These are phyloP conservation scores for Catenaria anguillulae DNA, from an alignment of 371 early-diverging fungal genomes.

Conservation along the genomic window DNA sequence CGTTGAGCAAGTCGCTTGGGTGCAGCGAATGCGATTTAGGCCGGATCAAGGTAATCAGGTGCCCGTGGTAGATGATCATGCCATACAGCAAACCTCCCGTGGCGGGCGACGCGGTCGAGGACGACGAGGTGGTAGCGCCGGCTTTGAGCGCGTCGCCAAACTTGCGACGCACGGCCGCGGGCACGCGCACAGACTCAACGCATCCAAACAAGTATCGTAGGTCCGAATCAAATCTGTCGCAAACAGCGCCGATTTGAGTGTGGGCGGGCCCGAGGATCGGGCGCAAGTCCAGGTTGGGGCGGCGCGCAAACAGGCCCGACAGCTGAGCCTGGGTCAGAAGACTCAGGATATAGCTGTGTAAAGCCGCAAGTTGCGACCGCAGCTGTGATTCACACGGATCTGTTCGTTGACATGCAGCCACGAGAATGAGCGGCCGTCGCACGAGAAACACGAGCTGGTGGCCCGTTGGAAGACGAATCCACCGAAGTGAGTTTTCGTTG, in stretches of 20 bases:
- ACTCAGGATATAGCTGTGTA: not conserved
- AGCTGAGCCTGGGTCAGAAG: slow-evolving; percentile 2
- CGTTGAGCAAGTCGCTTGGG: slow-evolving; percentile 31
- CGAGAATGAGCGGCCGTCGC: not conserved
- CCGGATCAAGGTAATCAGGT: slow-evolving; percentile 56
- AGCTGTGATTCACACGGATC: not conserved
- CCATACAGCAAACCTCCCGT: slow-evolving; percentile 64
- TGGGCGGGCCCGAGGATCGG: not conserved
- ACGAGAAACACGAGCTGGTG: not conserved
- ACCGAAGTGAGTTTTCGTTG: not conserved
- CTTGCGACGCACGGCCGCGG: not conserved
- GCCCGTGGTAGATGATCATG: slow-evolving; percentile 48
- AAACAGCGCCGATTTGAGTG: not conserved
- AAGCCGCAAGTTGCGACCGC: not conserved
- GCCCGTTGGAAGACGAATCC: not conserved
- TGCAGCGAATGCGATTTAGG: slow-evolving; percentile 65
- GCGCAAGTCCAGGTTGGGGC: not conserved
- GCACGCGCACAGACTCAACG: not conserved
- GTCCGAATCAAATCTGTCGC: not conserved
- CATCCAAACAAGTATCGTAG: not conserved
- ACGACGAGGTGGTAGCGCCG: not conserved
- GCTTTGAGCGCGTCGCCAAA: not conserved
- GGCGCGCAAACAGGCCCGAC: not conserved
- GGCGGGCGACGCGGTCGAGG: too few relatives aligned
- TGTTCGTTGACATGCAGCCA: not conserved